Percentiles rank a stretch among this genome's conserved stretches.
Conservation (phyloP, 2,329 filamentous ascomycete genomes). For the Penicillium sumatraense region DNA sequence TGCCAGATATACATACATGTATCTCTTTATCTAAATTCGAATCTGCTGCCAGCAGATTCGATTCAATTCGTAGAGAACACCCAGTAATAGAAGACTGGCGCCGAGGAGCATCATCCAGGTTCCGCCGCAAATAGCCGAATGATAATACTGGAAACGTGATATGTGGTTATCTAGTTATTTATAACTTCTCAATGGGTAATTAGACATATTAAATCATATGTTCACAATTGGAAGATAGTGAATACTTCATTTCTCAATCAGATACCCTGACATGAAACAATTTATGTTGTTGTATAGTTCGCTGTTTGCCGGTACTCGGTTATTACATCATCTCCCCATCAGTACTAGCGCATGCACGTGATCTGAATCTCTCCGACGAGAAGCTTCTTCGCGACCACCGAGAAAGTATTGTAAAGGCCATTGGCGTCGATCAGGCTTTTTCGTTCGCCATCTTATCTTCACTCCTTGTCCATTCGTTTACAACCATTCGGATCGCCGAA, state of each 20-base stretch:
- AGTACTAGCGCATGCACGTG: neutral
- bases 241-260: too few relatives aligned
- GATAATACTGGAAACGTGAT: neutral
- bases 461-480: constrained; percentile 3
- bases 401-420: constrained; percentile 14
- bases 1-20: too few relatives aligned
- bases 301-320: constrained; percentile 19
- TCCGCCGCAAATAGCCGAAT: neutral
- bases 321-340: constrained; percentile 3
- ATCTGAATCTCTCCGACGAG: constrained; percentile 7
- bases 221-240: too few relatives aligned
- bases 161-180: too few relatives aligned
- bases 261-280: too few relatives aligned
- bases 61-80: too few relatives aligned
- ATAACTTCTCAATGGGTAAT: too few relatives aligned
- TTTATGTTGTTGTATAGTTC: too few relatives aligned
- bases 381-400: constrained; percentile 9
- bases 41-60: too few relatives aligned
- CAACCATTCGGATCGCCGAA: neutral
- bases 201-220: too few relatives aligned
- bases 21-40: too few relatives aligned
- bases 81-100: too few relatives aligned
- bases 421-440: constrained; percentile 9
- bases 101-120: neutral
- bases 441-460: constrained; percentile 10